Base-by-base conservation (phyloP, 2,329 filamentous ascomycete species). In the Phaeosphaeriaceae sp. region DNA sequence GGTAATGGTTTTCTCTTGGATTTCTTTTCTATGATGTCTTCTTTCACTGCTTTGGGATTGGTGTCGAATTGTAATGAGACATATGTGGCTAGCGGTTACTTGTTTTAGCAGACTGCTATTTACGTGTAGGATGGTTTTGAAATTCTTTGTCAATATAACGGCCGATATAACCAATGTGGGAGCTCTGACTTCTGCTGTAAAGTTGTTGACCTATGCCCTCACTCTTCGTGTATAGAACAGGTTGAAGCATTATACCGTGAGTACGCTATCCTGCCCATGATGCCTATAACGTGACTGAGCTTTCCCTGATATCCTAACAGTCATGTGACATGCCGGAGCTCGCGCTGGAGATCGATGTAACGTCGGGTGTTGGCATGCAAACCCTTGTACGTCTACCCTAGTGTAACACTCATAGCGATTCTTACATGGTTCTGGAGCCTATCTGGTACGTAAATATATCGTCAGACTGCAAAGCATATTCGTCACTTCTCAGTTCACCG, bases 91-190 rank as follows among this genome's bases (percentile, higher is more conserved):
- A 23, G 13, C 38, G 28, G 9, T 28, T 30, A 16, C 29, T 9
- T 37, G 13, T 8, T 29, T 18, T 50, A 34, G 26, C 8, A 13
- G 20, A 6, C 9, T 8, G 17, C 40, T 45, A 11, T 26, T 26
- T 26, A 26, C 11, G 11, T 26, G 23, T 40, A 37, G 6, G 50
- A 17, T 40, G 41, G 38, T 17, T 29, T 42, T 30, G 6, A 6
- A 36, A 17, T 42, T 17, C 29, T 29, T 29, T 58, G 47, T 60
- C 55, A 30, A 59, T 63, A 52, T 61, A 57, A 66, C 59, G 54
- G 55, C 50, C 54, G 58, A 53, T 55, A 54, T 49, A 35, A 49
- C 32, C 20, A 26, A 9, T 13, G 39, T 41, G 23, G 34, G 17
- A 15, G 38, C 33, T 28, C 15, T 17, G 8, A 18, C 29, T 42